Base-by-base conservation (phyloP, 495 filamentous ascomycete species). In the Hypoxylon rickii region DNA sequence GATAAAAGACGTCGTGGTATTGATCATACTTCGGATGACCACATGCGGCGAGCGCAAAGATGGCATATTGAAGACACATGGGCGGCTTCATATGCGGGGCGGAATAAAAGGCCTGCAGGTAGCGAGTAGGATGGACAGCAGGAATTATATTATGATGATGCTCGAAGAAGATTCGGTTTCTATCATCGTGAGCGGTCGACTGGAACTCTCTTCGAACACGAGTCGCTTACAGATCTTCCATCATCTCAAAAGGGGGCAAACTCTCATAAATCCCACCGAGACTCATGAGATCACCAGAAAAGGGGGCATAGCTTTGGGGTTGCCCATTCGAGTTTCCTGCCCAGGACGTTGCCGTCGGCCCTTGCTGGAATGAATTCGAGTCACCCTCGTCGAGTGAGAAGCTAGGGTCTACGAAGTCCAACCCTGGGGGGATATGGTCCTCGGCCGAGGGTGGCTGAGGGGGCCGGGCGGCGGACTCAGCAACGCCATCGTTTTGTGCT, bases 1-100 rank as follows among this genome's bases (percentile, higher is more conserved):
- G 61, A 44, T 80, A 80, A 43, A 80, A 75, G 12, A 72, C 62
- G 8, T 78, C 77, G 22, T 73, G 64, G 17, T 71, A 76, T 2
- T 45, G 31, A 3, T 63, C 59, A 44, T 79, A 77, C 34, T 70
- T 75, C 5, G 72, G 48, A 22, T 77, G 60, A 0, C 59, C 63
- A 24, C 69, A 62, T 5, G 78, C 61, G 19, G 70, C 73, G 12
- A 73, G 55, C 1, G 75, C 67, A 74, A 77, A 80, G 3, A 80
- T 69, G 13, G 71, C 75, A 42, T 80, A 79, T 51, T 79, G 78
- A 13, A 80, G 70, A 44, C 64, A 69, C 75, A 79, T 65, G 3
- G 78, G 78, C 3, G 78, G 76, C 15, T 72, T 72, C 67, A 75
- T 71, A 36, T 76, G 70, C 0, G 73, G 70, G 1, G 71, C 64